A percentile compares a stretch with the other conserved stretches of the same genome.
Evolutionary conservation across 192 early-diverging fungal genomes (phyloP).

Genomic region (Gigaspora rosea): DNA sequence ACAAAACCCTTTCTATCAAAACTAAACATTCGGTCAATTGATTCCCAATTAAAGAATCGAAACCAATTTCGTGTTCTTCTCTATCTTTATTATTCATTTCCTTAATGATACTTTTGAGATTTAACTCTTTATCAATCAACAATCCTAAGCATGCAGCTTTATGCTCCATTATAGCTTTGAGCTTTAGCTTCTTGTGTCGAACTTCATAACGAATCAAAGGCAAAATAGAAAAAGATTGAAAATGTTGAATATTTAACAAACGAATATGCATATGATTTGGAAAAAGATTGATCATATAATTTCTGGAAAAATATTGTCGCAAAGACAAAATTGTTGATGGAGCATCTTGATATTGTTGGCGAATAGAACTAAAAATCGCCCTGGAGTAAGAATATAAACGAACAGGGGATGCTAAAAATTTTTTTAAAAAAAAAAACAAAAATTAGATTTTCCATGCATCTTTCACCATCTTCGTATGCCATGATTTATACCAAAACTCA

Average conservation of each 20-base stretch:
- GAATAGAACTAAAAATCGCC: slow-evolving; percentile 3
- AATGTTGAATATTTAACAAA: slow-evolving; percentile 33
- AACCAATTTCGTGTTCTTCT: neutral
- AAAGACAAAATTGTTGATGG: slow-evolving; percentile 18
- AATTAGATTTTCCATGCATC: neutral
- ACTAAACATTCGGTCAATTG: slow-evolving; percentile 23
- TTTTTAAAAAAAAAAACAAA: slow-evolving; percentile 25
- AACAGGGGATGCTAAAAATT: neutral
- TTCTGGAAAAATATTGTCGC: slow-evolving; percentile 9
- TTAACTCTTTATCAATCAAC: slow-evolving; percentile 52
- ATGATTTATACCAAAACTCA: slow-evolving; percentile 38
- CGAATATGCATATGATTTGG: slow-evolving; percentile 38
- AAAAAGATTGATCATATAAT: slow-evolving; percentile 36
- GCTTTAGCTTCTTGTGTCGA: slow-evolving; percentile 47
- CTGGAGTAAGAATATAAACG: slow-evolving; percentile 10
- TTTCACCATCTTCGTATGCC: neutral
- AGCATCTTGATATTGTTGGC: slow-evolving; percentile 4
- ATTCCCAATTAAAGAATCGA: slow-evolving; percentile 22
- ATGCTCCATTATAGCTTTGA: slow-evolving; percentile 52
- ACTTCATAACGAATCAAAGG: slow-evolving; percentile 62
- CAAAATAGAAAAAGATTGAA: slow-evolving; percentile 43
- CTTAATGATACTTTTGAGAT: slow-evolving; percentile 34
- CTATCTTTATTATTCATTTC: neutral
- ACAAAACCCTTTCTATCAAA: slow-evolving; percentile 16
- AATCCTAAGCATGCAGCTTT: slow-evolving; percentile 68